Evolutionary conservation across 768 basidiomycete species (phyloP).

Genomic region (Hericium erinaceus): DNA sequence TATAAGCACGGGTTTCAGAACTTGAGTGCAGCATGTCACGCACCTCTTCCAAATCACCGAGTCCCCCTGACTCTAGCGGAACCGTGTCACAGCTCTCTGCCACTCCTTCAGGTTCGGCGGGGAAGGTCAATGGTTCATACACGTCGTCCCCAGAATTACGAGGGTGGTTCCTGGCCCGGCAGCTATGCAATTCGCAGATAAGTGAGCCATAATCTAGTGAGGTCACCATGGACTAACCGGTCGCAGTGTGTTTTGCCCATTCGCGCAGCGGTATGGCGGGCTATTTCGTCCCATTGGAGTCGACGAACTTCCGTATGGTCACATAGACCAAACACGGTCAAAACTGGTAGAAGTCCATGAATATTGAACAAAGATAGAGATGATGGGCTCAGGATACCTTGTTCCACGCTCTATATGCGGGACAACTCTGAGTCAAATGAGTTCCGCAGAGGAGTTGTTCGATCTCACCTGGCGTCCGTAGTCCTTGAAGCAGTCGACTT

Average conservation of each 20-base stretch:
- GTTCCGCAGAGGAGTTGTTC: background rate
- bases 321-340: background rate
- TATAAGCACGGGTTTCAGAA: background rate
- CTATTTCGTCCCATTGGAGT: background rate
- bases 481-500: slow-evolving; percentile 7
- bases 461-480: background rate
- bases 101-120: background rate
- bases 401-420: background rate
- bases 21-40: background rate
- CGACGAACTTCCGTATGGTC: background rate
- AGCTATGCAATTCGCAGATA: background rate
- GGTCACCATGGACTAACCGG: background rate
- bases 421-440: background rate
- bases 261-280: background rate
- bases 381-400: background rate
- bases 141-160: background rate
- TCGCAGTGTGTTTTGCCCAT: background rate
- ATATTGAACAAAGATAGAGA: background rate
- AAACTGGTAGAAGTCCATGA: background rate
- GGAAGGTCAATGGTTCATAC: background rate
- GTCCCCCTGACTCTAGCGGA: no score
- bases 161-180: background rate
- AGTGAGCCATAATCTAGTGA: background rate
- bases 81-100: no score
- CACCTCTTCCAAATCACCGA: slow-evolving; percentile 1